phyloP scores from a whole-genome alignment of 768 basidiomycete genomes.

The Suillus sp. region DNA sequence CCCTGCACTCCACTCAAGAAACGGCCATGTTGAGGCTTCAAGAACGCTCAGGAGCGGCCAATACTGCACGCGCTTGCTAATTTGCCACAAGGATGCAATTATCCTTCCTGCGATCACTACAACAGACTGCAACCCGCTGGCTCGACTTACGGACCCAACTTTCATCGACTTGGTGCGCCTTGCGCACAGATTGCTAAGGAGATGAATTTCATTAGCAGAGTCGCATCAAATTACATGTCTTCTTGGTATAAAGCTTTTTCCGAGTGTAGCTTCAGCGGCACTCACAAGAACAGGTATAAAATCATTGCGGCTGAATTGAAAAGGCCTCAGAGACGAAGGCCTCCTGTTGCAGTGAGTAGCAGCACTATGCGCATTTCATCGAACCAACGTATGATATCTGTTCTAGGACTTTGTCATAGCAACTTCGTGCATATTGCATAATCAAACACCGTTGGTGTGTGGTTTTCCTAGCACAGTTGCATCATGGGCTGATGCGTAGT shows the following conservation, averaged over 20 bases:
- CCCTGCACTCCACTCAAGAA: neutral
- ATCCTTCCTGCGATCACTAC: no score
- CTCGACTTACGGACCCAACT: no score
- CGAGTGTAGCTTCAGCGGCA: neutral
- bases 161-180: neutral
- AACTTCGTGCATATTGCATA: neutral
- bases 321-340: neutral
- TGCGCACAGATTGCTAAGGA: neutral
- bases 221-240: neutral
- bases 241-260: neutral
- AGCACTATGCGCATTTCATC: neutral
- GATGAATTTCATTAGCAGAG: neutral
- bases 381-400: neutral
- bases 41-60: neutral
- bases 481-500: neutral
- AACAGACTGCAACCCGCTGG: no score
- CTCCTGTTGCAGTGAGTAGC: neutral
- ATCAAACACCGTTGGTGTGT: neutral
- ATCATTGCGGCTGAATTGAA: neutral
- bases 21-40: neutral
- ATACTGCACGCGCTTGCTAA: neutral
- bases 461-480: neutral
- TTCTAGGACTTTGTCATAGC: neutral
- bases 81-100: no score
- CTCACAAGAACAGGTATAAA: neutral